Conservation (phyloP, 768 basidiomycete species). For the Peribolospora baueri region DNA sequence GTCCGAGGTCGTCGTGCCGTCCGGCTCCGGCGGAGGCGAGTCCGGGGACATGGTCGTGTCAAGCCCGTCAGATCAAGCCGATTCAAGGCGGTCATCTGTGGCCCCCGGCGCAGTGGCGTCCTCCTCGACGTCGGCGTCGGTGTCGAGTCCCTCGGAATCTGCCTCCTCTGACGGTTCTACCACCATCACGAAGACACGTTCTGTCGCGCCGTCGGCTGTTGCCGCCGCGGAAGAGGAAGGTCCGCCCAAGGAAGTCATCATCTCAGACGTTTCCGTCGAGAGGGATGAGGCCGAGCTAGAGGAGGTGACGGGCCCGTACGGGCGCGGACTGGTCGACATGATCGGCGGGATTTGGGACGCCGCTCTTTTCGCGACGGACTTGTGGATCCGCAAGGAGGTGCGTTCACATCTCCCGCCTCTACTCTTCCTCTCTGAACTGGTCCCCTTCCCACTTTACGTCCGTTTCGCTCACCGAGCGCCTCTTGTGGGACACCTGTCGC, state of each 20-base stretch:
- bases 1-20: background rate
- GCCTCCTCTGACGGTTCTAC: background rate
- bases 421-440: too few species aligned
- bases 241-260: background rate
- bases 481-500: too few species aligned
- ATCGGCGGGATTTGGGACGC: constrained; percentile 12
- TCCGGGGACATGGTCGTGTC: too few species aligned
- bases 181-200: background rate
- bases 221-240: background rate
- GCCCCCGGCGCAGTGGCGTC: background rate
- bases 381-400: too few species aligned
- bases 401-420: too few species aligned
- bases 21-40: background rate
- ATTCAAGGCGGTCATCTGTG: background rate
- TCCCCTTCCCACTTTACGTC: too few species aligned
- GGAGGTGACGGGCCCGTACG: constrained; percentile 6
- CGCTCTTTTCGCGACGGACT: constrained; percentile 9
- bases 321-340: constrained; percentile 12
- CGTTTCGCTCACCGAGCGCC: too few species aligned
- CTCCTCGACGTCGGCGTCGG: background rate
- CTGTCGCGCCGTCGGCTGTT: background rate
- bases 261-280: background rate
- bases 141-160: background rate
- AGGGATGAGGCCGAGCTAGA: constrained; percentile 3
- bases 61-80: too few species aligned